phyloP scores from a whole-genome alignment of 2,329 filamentous ascomycete genomes.

The Myotisia sp. region DNA sequence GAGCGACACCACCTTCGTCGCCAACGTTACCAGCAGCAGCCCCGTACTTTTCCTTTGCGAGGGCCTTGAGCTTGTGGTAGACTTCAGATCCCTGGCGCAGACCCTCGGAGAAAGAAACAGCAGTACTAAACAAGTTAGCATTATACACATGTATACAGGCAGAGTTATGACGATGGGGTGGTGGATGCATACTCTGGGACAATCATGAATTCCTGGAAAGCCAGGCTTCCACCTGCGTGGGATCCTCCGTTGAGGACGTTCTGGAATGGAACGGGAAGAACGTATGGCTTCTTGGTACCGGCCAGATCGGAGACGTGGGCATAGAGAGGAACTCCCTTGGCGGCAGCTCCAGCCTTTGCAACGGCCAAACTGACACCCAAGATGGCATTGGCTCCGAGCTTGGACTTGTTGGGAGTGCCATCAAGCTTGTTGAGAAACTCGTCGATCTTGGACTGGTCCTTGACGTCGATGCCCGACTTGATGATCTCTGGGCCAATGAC shows the following conservation, averaged over 20 bases:
- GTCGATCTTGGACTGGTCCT: slow-evolving; percentile 73
- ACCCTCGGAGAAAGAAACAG: slow-evolving; percentile 85
- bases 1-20: slow-evolving; percentile 98
- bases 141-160: slow-evolving; percentile 7
- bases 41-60: slow-evolving; percentile 99
- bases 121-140: slow-evolving; percentile 40
- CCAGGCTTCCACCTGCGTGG: slow-evolving; percentile 89
- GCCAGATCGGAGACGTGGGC: slow-evolving; percentile 77
- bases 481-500: slow-evolving; percentile 68
- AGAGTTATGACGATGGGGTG: not conserved
- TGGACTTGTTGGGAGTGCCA: slow-evolving; percentile 72
- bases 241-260: slow-evolving; percentile 90
- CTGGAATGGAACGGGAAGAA: slow-evolving; percentile 83
- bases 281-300: slow-evolving; percentile 81
- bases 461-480: slow-evolving; percentile 68
- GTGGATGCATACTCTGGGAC: slow-evolving; percentile 54
- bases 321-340: slow-evolving; percentile 78
- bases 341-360: slow-evolving; percentile 77
- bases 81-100: slow-evolving; percentile 94
- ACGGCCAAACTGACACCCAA: slow-evolving; percentile 71
- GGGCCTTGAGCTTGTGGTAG: slow-evolving; percentile 91
- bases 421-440: slow-evolving; percentile 76
- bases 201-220: slow-evolving; percentile 96
- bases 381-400: slow-evolving; percentile 78
- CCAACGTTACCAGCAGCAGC: slow-evolving; percentile 98